These are phyloP conservation scores for Solanum raphanifolium DNA, from an alignment of 257 asterid genomes.

Conservation along the genomic window DNA sequence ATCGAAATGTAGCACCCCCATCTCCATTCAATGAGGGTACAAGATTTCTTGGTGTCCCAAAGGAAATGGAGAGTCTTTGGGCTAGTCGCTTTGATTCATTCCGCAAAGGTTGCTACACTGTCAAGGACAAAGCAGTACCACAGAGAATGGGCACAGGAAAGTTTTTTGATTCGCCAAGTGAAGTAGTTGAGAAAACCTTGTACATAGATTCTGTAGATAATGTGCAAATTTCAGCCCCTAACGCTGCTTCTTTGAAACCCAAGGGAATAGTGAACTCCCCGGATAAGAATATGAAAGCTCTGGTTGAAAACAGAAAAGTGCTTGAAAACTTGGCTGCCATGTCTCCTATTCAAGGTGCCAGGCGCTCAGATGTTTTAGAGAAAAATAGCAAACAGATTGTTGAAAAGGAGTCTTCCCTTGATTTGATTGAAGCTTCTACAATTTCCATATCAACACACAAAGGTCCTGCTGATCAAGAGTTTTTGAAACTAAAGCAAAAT, in stretches of 20 bases:
- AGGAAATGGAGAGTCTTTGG: conserved; percentile 31
- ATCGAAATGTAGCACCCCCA: conserved; percentile 59
- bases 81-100: conserved; percentile 44
- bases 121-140: conserved; percentile 39
- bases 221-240: neutral
- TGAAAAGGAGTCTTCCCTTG: conserved; percentile 4
- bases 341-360: conserved; percentile 2
- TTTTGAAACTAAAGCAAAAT: conserved; percentile 3
- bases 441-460: neutral
- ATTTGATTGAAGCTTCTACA: conserved; percentile 6
- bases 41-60: conserved; percentile 71
- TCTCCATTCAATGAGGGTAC: conserved; percentile 74
- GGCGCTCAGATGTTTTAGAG: neutral
- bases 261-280: conserved; percentile 9
- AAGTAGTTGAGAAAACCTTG: conserved; percentile 26
- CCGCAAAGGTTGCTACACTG: conserved; percentile 37
- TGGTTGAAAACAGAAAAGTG: conserved; percentile 6
- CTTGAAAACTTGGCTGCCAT: conserved; percentile 1
- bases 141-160: conserved; percentile 29
- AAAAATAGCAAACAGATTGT: conserved; percentile 13
- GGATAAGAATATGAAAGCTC: conserved; percentile 6
- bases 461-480: conserved; percentile 6
- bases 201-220: conserved; percentile 34
- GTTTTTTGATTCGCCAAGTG: conserved; percentile 10
- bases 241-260: conserved; percentile 6